Evolutionary conservation across 352 stramenopile species (phyloP), one percentile per base, ranked within the genome.

Genomic region (Globisporangium radiosum): DNA sequence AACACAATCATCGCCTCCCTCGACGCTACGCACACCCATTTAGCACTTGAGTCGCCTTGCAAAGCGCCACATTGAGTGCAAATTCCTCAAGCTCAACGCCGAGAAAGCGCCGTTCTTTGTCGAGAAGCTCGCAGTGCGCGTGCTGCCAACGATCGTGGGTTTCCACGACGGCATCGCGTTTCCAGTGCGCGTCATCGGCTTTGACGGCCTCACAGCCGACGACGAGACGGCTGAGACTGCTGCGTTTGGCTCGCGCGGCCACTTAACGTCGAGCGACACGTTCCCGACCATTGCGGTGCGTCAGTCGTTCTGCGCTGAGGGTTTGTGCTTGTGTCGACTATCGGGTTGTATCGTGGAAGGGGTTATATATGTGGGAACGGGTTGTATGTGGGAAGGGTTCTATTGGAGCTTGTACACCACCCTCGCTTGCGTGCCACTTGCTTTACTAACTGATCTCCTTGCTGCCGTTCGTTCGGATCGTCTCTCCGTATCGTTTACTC

Each of bases 51-150:
- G 44, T 13, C 72, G 76, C 33, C 51, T 94, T n/a, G 77, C 82
- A 13, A 71, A 70, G 37, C 66, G 43, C 36, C 81, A 92, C 61
- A 84, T 94, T 64, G 88, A 97, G 68, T 97, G 90, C 63, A 98
- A 98, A 47, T 97, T 99, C 63, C 62, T 98, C 45, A 90, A 94
- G 59, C 78, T 99, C 42, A 88, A 98, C 72, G 94, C 94, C 0
- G 83, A 96, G 63, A 98, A 98, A 68, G 85, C 94, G 51, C 94
- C 92, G 42, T 99, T 97, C 71, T 88, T 99, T 17, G 90, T 97
- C 11, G 88, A 98, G 52, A 96, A 96, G 63, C 70, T 99, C 19
- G 72, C 79, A 6, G 83, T 98, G 60, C 82, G 94, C 37, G 82
- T 98, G 42, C 86, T 99, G 70, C 96, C 96, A 2, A 97, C 93